Evolutionary conservation across 1,284 basidiomycete genomes (phyloP).

Genomic region (Fistulinella cinereoalba): DNA sequence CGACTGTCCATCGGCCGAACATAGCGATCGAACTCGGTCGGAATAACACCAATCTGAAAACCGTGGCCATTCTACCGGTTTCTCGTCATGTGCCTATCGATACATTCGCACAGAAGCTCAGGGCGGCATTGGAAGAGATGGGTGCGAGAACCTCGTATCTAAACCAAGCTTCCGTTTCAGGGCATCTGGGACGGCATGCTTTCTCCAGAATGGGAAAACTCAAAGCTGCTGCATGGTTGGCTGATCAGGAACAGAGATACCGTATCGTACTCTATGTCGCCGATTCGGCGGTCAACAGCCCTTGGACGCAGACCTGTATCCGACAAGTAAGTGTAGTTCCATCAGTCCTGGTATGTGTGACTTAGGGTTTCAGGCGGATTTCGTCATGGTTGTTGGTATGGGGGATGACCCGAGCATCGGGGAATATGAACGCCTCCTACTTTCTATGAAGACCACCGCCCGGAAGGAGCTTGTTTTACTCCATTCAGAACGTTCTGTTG

Average conservation of each 20-base stretch:
- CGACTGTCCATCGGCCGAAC: conserved; percentile 44
- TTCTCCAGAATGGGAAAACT: conserved; percentile 94
- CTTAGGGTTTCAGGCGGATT: conserved; percentile 73
- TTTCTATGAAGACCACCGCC: conserved; percentile 96
- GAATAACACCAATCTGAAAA: conserved; percentile 92
- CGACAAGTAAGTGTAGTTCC: conserved; percentile 60
- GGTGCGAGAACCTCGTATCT: conserved; percentile 87
- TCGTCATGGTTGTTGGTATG: conserved; percentile 93
- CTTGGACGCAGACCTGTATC: conserved; percentile 98
- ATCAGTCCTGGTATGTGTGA: conserved; percentile 1
- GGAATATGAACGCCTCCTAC: conserved; percentile 89
- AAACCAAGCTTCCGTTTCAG: conserved; percentile 88
- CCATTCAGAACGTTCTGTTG: conserved; percentile 88
- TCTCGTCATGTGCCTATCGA: conserved; percentile 84
- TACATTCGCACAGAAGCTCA: conserved; percentile 86
- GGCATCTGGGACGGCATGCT: conserved; percentile 87
- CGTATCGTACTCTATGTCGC: conserved; percentile 91
- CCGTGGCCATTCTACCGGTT: conserved; percentile 81
- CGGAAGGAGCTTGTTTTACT: conserved; percentile 94
- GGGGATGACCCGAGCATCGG: conserved; percentile 88
- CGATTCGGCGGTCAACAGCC: conserved; percentile 86
- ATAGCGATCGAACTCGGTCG: conserved; percentile 58
- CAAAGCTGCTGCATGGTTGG: conserved; percentile 90
- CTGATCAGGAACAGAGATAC: conserved; percentile 92
- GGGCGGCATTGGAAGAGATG: conserved; percentile 81